phyloP scores from a whole-genome alignment of 495 filamentous ascomycete genomes.

The Penicillium dipodomyicola region DNA sequence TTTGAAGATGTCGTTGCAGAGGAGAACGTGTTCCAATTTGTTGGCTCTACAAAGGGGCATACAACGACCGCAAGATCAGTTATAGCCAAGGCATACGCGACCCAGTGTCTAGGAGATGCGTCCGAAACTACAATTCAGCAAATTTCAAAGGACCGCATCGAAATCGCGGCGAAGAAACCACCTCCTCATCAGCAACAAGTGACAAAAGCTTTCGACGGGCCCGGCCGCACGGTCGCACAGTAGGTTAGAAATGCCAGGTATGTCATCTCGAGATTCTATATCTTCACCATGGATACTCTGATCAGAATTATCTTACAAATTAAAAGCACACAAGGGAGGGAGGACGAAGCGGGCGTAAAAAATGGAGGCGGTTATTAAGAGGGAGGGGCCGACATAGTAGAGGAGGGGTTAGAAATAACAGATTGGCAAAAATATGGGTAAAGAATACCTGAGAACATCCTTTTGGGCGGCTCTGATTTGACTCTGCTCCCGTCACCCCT shows the following conservation, averaged over 20 bases:
- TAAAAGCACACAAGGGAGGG: too few relatives aligned
- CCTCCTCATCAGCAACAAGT: neutral
- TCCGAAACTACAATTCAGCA: constrained; percentile 1
- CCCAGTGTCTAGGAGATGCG: neutral
- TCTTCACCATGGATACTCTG: too few relatives aligned
- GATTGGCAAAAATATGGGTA: too few relatives aligned
- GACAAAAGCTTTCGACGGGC: neutral
- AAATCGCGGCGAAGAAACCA: neutral
- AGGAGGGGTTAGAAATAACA: too few relatives aligned
- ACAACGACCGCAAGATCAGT: neutral
- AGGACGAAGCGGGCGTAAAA: too few relatives aligned
- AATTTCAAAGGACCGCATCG: neutral
- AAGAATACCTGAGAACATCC: too few relatives aligned
- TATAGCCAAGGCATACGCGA: neutral
- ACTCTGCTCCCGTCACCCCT: too few relatives aligned
- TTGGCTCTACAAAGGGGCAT: constrained; percentile 2
- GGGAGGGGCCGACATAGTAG: too few relatives aligned
- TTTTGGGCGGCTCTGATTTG: too few relatives aligned
- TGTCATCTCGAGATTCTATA: neutral
- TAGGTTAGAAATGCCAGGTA: neutral
- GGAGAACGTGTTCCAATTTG: neutral
- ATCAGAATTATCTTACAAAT: too few relatives aligned
- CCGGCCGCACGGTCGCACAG: neutral
- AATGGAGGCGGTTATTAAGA: too few relatives aligned
- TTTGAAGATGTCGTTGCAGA: constrained; percentile 1